phyloP scores from a whole-genome alignment of 1,284 basidiomycete species.

The Thecaphora frezii region DNA sequence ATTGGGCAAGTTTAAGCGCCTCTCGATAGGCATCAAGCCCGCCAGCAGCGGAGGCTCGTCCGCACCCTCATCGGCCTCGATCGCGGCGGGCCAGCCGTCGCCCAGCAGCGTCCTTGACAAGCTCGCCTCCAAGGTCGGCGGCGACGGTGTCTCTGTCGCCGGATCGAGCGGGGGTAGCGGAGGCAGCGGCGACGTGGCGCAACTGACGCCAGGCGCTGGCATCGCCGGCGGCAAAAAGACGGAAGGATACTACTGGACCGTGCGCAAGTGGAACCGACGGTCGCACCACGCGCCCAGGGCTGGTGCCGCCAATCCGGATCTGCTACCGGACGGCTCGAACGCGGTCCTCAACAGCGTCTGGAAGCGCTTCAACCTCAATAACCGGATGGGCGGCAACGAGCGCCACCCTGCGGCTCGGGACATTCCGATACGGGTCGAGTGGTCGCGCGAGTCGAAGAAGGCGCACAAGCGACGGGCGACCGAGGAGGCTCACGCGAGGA shows the following conservation, averaged over 20 bases:
- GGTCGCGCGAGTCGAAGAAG: constrained; percentile 40
- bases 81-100: too few relatives aligned
- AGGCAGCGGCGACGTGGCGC: constrained; percentile 17
- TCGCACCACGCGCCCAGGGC: constrained; percentile 12
- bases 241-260: constrained; percentile 52
- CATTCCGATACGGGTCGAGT: constrained; percentile 51
- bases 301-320: constrained; percentile 1
- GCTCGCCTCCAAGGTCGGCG: constrained; percentile 5
- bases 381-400: constrained; percentile 39
- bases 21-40: constrained; percentile 27
- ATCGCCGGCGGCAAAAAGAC: constrained; percentile 28
- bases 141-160: neutral
- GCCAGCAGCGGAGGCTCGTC: too few relatives aligned
- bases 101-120: constrained; percentile 11
- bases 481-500: constrained; percentile 17
- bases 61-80: neutral
- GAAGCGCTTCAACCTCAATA: constrained; percentile 41
- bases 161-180: neutral
- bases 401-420: constrained; percentile 31
- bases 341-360: constrained; percentile 44
- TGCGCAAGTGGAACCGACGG: constrained; percentile 42
- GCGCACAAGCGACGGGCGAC: constrained; percentile 3
- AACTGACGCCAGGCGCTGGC: constrained; percentile 38
- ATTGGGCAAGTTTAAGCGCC: constrained; percentile 40
- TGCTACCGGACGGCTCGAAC: constrained; percentile 15